phyloP scores from a whole-genome alignment of 192 early-diverging fungal genomes.

The Pilaira anomala region DNA sequence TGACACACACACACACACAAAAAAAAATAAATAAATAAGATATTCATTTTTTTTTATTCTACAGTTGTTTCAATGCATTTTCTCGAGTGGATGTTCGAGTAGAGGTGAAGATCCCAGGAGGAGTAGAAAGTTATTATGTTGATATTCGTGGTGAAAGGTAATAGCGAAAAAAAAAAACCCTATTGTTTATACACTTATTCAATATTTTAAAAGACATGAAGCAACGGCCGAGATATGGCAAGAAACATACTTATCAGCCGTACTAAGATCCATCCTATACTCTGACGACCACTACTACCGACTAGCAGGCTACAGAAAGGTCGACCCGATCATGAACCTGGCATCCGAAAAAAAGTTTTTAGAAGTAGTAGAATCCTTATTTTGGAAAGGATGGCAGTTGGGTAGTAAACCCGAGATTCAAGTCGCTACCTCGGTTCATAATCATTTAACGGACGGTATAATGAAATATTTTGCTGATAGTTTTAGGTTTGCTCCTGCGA shows the following conservation, averaged over 20 bases:
- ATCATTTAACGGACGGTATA: slow-evolving; percentile 85
- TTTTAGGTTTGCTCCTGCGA: slow-evolving; percentile 76
- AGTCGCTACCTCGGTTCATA: slow-evolving; percentile 84
- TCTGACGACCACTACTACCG: slow-evolving; percentile 84
- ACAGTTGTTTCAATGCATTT: slow-evolving; percentile 97
- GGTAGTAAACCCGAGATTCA: slow-evolving; percentile 94
- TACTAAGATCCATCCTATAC: slow-evolving; percentile 88
- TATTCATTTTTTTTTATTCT: neutral
- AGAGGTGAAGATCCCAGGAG: slow-evolving; percentile 97
- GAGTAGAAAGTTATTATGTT: slow-evolving; percentile 90
- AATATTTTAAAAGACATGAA: slow-evolving; percentile 50
- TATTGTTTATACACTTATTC: too few relatives aligned
- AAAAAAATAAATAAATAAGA: too few relatives aligned
- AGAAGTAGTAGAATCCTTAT: slow-evolving; percentile 77
- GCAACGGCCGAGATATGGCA: slow-evolving; percentile 83
- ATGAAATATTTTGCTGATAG: slow-evolving; percentile 87
- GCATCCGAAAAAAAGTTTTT: slow-evolving; percentile 77
- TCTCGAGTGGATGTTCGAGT: slow-evolving; percentile 95
- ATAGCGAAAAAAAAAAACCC: neutral
- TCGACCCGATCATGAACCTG: slow-evolving; percentile 80
- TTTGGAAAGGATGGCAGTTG: slow-evolving; percentile 89
- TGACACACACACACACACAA: neutral
- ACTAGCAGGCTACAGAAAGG: slow-evolving; percentile 83
- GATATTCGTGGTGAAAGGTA: slow-evolving; percentile 88
- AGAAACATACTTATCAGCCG: slow-evolving; percentile 83